Evolutionary conservation across 306 rosid genomes (phyloP), one percentile per base, ranked within the genome.

Genomic region (Geum urbanum): DNA sequence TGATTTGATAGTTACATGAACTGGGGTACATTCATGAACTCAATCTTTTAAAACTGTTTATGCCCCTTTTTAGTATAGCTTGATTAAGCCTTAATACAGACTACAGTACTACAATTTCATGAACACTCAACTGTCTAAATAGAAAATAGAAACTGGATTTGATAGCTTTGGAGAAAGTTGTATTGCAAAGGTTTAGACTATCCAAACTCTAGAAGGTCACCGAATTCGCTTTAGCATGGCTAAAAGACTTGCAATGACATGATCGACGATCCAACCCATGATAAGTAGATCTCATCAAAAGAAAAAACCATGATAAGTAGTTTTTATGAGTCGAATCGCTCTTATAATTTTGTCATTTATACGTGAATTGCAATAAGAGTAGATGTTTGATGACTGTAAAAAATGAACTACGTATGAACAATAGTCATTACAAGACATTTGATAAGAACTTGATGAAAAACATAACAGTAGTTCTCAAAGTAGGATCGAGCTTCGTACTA

Each of bases 1-100:
- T 59, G 46, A 16, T 59, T 32, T 59, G 65, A 59, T 59, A 59
- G 65, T 59, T 59, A 59, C 65, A 59, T 59, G 44, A 32, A 59
- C 35, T 15, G 64, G 45, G 63, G 10, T 59, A 59, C 64, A 40
- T 59, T 59, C 45, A 59, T 59, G 64, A 59, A 59, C 64, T 59
- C 20, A 32, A 35, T 58, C 11, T 7, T 56, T 5, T 56, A 12
- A 55, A 9, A 55, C 37, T 9, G 15, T 22, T 19, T 55, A 22
- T 20, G 10, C 20, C 20, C 18, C 16, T 32, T 7, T 14, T 14
- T 35, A 59, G 27, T 32, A 32, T 32, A 59, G 44, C 6, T 59
- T 3, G 45, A 59, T 35, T 59, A 32, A 59, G 6, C 64, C 64
- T 35, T 32, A 58, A 58, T 24, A 24, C 27, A 24, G 27, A 24